Base-by-base conservation (phyloP, 495 filamentous ascomycete genomes). In the Penicillium paxilli region DNA sequence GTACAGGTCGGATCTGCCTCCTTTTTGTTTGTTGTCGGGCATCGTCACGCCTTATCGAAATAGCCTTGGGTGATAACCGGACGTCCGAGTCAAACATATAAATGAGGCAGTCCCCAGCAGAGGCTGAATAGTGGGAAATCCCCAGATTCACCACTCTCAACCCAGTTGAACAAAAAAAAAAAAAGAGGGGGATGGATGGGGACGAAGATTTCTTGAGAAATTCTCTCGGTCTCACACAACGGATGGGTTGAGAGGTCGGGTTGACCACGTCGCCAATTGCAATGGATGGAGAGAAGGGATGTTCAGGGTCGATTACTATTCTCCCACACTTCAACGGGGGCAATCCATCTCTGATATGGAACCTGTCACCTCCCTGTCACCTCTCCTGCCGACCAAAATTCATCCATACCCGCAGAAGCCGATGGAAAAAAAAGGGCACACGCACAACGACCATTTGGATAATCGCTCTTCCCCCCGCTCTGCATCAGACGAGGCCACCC, bases 21-120 rank as follows among this genome's bases (percentile, higher is more conserved):
- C 17, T 33, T 51, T 44, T 17, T 11, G 37, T 17, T 22, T 24
- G 19, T 24, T 24, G 22, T 53, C 50, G 47, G 49, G 40, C 47
- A 51, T 54, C 41, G 59, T 62, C 50, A 58, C 50, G 26, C 45
- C 56, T 63, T 63, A 63, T 63, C 60, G 40, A 63, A 46, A 53
- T 51, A 2, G 26, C 28, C 17, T 33, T 37, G 59, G 42, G 42
- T 51, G 54, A 62, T 62, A 58, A 54, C 41, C 55, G 38, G 47
- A 62, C 55, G 55, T 33, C 30, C 49, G 22, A 40, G 11, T 7
- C 19, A 21, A 4, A 37, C 33, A 37, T 42, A 20, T 38, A 20
- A 26, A 49, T 8, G 23, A 10, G 7, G 32, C 20, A 23, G 21
- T 25, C 22, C 37, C 17, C 40, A 11, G 19, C 30, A 32, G 19